Base-by-base conservation (phyloP, 2,329 filamentous ascomycete species). In the Penicillium sp. region DNA sequence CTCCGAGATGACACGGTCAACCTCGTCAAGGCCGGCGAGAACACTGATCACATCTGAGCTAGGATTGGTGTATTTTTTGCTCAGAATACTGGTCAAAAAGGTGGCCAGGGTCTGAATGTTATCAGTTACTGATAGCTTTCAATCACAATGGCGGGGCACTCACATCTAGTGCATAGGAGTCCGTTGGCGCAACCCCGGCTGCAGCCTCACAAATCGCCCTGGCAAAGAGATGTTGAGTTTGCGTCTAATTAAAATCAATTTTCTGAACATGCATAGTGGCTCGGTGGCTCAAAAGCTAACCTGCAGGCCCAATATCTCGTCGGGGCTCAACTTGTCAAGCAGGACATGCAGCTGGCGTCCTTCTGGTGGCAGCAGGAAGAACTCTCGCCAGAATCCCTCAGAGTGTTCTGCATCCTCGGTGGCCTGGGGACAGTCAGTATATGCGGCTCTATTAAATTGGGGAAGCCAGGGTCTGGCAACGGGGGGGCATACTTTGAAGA, bases 331-430 rank as follows among this genome's bases (percentile, higher is more conserved):
- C n/a, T 83, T 80, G 62, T 87, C 85, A 60, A 99, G 79, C 48
- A 92, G 83, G 50, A 78, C 79, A 71, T 86, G 84, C 62, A 99
- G 79, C 49, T 86, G 84, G 4, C 81, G 74, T 54, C 85, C 83
- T 71, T 97, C 92, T 23, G 93, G 93, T 62, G 87, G 88, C 57
- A 97, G 82, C 37, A 99, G 83, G 75, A 99, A 99, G 78, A 99
- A 92, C 76, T 97, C 95, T 64, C 86, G 84, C 95, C 95, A 99
- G 78, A 97, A 99, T 44, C 92, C 93, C 59, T 96, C 92, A 0
- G 91, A 85, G 61, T 89, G 89, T 27, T 92, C 88, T 51, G 80
- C 76, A 58, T 86, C 84, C 59, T 89, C 83, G 54, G 87, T 84
- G 62, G 88, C 85, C 78, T 90, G 35, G 4, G 37, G 9, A 3